Percentiles rank a stretch among this genome's conserved stretches.
phyloP scores from a whole-genome alignment of 495 filamentous ascomycete genomes.

The Penicillium steckii region DNA sequence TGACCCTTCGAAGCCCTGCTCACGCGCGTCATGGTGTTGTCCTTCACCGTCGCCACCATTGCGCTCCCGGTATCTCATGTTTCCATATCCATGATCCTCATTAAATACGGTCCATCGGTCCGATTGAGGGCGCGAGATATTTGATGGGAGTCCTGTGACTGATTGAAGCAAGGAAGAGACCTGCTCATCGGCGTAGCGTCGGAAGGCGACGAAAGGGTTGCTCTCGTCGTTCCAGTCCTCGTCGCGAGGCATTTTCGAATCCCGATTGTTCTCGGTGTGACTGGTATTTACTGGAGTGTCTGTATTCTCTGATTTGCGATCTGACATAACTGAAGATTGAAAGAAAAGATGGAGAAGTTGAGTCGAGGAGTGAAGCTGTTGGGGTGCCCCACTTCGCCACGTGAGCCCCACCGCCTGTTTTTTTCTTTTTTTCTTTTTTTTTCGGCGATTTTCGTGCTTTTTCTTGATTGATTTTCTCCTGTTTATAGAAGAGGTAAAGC shows the following conservation, averaged over 20 bases:
- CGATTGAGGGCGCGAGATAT: slow-evolving; percentile 26
- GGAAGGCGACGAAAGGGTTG: slow-evolving; percentile 61
- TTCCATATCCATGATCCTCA: slow-evolving; percentile 29
- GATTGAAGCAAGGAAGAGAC: slow-evolving; percentile 54
- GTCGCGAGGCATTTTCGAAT: slow-evolving; percentile 9
- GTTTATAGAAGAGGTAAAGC: too few relatives aligned
- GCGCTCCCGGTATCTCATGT: slow-evolving; percentile 19
- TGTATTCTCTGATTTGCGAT: slow-evolving; percentile 2
- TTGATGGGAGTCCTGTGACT: slow-evolving; percentile 47
- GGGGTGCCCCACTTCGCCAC: slow-evolving; percentile 32
- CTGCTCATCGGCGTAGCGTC: slow-evolving; percentile 58
- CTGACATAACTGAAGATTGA: slow-evolving; percentile 26
- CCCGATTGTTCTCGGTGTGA: not conserved
- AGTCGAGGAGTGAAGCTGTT: slow-evolving; percentile 18
- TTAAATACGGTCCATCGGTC: slow-evolving; percentile 38
- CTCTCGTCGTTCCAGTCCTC: slow-evolving; percentile 31
- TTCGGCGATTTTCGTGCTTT: not conserved
- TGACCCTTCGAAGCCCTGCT: slow-evolving; percentile 6
- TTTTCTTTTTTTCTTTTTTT: slow-evolving; percentile 6
- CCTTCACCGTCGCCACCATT: slow-evolving; percentile 8
- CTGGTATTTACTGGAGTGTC: slow-evolving; percentile 17
- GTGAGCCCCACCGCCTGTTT: slow-evolving; percentile 19
- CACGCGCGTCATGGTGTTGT: slow-evolving; percentile 13
- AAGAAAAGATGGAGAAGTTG: not conserved
- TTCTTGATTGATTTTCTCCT: too few relatives aligned